Conservation (phyloP, 768 basidiomycete genomes). For the Grammothele lineata region DNA sequence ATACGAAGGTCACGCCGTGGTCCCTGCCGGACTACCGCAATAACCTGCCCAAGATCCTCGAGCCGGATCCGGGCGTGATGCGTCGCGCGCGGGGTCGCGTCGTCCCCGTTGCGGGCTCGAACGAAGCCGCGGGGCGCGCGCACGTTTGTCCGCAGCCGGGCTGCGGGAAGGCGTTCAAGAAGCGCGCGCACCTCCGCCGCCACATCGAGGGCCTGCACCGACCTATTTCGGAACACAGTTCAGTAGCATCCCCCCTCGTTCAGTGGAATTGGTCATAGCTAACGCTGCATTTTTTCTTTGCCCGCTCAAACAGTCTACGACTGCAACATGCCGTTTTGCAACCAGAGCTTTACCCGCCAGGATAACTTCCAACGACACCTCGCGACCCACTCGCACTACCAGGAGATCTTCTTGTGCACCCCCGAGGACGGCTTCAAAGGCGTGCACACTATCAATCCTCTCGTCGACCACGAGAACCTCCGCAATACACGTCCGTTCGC, state of each 20-base stretch:
- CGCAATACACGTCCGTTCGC: slow-evolving; percentile 7
- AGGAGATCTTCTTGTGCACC: slow-evolving; percentile 15
- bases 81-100: slow-evolving; percentile 46
- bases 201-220: slow-evolving; percentile 80
- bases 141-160: slow-evolving; percentile 66
- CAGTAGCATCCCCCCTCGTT: slow-evolving; percentile 27
- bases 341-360: slow-evolving; percentile 64
- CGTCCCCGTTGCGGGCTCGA: slow-evolving; percentile 37
- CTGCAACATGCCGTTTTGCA: slow-evolving; percentile 63
- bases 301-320: slow-evolving; percentile 37
- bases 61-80: slow-evolving; percentile 42
- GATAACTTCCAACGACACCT: slow-evolving; percentile 79
- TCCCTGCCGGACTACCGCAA: no score
- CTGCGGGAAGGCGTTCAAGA: slow-evolving; percentile 76
- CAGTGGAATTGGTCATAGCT: background rate
- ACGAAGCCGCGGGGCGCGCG: slow-evolving; percentile 31
- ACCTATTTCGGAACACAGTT: slow-evolving; percentile 54
- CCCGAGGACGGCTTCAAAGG: slow-evolving; percentile 15
- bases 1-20: no score
- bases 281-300: background rate
- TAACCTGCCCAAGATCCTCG: no score
- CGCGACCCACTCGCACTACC: slow-evolving; percentile 45
- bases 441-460: slow-evolving; percentile 7
- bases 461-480: background rate
- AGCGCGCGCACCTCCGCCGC: slow-evolving; percentile 78